Conservation (phyloP, 1,284 basidiomycete species). For the Sanguinoderma infundibulare region DNA sequence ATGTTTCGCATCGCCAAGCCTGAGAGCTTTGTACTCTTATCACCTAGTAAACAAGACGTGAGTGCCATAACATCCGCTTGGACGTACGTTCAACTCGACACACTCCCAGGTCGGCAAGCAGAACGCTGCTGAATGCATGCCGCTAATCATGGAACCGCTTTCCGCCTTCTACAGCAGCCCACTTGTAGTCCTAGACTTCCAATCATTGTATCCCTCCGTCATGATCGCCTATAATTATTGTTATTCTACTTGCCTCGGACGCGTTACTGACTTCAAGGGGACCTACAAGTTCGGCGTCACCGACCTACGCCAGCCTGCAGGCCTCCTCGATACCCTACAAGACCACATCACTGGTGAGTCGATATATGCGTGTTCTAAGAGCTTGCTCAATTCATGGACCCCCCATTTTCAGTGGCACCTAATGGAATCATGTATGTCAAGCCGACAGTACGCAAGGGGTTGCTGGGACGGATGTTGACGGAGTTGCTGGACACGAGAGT, state of each 20-base stretch:
- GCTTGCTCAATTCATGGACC: not conserved
- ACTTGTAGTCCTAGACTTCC: slow-evolving; percentile 92
- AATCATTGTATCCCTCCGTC: slow-evolving; percentile 93
- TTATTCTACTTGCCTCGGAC: slow-evolving; percentile 95
- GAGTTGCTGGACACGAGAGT: slow-evolving; percentile 96
- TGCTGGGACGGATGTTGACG: slow-evolving; percentile 90
- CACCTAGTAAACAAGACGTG: slow-evolving; percentile 85
- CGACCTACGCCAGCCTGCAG: slow-evolving; percentile 74
- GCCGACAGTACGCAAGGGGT: slow-evolving; percentile 79
- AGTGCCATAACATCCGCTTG: slow-evolving; percentile 29
- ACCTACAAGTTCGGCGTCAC: slow-evolving; percentile 88
- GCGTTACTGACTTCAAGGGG: slow-evolving; percentile 84
- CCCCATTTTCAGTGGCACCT: slow-evolving; percentile 71
- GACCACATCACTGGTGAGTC: slow-evolving; percentile 76
- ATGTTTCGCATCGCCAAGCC: slow-evolving; percentile 99
- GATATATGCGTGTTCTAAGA: not conserved
- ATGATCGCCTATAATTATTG: slow-evolving; percentile 99
- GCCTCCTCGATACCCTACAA: slow-evolving; percentile 69
- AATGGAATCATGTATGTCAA: slow-evolving; percentile 97
- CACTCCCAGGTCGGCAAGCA: slow-evolving; percentile 84
- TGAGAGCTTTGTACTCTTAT: slow-evolving; percentile 88
- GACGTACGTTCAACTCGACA: not conserved
- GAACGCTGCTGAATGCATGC: slow-evolving; percentile 95
- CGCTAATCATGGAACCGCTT: slow-evolving; percentile 92
- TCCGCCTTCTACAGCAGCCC: slow-evolving; percentile 95